Percentiles rank a stretch among this genome's conserved stretches.
Conservation (phyloP, 306 rosid genomes). For the Sicyos baderoa region DNA sequence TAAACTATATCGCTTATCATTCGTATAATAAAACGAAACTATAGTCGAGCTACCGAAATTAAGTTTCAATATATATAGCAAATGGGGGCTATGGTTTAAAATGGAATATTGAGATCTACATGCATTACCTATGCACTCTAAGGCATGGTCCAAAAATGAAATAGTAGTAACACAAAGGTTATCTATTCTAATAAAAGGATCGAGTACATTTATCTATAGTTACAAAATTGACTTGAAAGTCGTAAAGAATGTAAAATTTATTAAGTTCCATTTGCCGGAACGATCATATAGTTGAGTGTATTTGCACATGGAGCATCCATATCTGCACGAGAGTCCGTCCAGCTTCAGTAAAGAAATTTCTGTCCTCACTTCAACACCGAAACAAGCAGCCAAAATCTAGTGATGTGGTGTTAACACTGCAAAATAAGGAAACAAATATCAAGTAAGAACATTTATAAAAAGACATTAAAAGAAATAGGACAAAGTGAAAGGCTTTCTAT, state of each 20-base stretch:
- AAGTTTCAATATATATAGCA: neutral
- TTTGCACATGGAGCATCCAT: neutral
- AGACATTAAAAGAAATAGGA: neutral
- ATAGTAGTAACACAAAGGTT: slow-evolving; percentile 4
- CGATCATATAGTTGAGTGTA: neutral
- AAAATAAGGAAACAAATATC: slow-evolving; percentile 7
- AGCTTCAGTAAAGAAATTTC: neutral
- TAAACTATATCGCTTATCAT: neutral
- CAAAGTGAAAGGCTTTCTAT: neutral
- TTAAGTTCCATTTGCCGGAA: neutral
- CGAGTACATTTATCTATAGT: slow-evolving; percentile 16
- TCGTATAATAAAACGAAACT: neutral
- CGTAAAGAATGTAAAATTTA: slow-evolving; percentile 8
- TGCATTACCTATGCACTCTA: slow-evolving; percentile 4
- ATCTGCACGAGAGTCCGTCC: slow-evolving; percentile 8
- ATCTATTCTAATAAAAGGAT: neutral
- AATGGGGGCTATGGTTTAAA: slow-evolving; percentile 3
- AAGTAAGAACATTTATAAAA: neutral
- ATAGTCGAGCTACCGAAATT: neutral
- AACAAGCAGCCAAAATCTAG: slow-evolving; percentile 12
- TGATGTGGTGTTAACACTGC: slow-evolving; percentile 23
- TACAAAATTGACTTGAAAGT: slow-evolving; percentile 15
- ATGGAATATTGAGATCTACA: slow-evolving; percentile 8
- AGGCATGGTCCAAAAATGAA: slow-evolving; percentile 5
- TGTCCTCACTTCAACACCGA: slow-evolving; percentile 3